A percentile compares a stretch with the other conserved stretches of the same genome.
Evolutionary conservation across 2,329 filamentous ascomycete species (phyloP).

Genomic region (Aureobasidium sp.): DNA sequence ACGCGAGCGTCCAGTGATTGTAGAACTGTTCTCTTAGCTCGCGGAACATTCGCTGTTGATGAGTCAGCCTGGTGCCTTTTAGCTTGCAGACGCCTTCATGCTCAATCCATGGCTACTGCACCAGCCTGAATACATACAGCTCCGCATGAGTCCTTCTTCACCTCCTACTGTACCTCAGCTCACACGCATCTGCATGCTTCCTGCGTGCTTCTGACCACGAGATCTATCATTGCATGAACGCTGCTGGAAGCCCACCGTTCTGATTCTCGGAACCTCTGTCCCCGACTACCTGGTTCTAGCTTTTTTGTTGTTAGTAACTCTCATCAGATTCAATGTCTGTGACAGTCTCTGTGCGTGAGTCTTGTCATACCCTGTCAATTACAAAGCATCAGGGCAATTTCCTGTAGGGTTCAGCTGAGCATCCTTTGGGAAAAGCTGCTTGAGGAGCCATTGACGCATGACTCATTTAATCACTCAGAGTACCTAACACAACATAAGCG

Average conservation of each 20-base stretch:
- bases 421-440: too few species aligned
- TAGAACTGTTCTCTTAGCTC: background rate
- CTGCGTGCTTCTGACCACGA: background rate
- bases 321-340: background rate
- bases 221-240: background rate
- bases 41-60: background rate
- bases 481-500: too few species aligned
- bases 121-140: background rate
- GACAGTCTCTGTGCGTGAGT: background rate
- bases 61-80: background rate
- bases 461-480: too few species aligned
- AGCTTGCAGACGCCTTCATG: background rate
- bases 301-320: background rate
- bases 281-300: background rate
- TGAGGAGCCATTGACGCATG: too few species aligned
- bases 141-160: background rate
- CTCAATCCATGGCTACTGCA: background rate
- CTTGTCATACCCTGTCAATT: background rate
- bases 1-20: background rate
- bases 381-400: background rate
- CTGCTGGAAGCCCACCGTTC: background rate
- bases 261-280: background rate
- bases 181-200: background rate
- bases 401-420: too few species aligned
- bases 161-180: background rate